Evolutionary conservation across 495 filamentous ascomycete genomes (phyloP).

Genomic region (Podospora fimiseda): DNA sequence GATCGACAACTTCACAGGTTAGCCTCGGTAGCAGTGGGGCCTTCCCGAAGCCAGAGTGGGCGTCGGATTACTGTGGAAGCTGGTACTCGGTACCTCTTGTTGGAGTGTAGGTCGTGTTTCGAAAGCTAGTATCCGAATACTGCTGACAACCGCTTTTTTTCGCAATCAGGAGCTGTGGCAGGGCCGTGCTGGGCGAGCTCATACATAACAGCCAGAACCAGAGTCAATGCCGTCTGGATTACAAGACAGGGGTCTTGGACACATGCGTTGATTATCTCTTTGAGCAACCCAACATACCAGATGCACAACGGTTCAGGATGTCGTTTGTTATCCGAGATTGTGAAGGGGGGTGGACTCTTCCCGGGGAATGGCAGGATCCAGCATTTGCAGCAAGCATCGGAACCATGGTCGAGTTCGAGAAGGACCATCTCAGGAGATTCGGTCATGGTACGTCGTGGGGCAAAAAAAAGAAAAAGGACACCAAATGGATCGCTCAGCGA

Average conservation of each 20-base stretch:
- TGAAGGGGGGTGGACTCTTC: constrained; percentile 11
- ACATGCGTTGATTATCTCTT: constrained; percentile 15
- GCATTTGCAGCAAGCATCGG: constrained; percentile 8
- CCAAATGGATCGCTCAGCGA: neutral
- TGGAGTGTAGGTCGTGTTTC: neutral
- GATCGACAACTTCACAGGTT: neutral
- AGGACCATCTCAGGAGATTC: neutral
- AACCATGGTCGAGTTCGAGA: neutral
- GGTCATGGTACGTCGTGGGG: neutral
- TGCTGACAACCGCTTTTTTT: no score
- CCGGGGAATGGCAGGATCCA: constrained; percentile 15
- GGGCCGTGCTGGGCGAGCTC: neutral
- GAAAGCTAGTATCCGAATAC: no score
- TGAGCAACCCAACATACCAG: neutral
- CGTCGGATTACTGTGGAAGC: neutral
- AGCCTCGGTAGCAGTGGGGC: neutral
- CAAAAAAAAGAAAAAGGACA: neutral
- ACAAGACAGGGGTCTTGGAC: neutral
- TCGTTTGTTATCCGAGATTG: constrained; percentile 13
- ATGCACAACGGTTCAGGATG: neutral
- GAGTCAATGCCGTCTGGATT: neutral
- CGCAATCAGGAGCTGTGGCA: neutral
- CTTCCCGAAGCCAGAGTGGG: neutral
- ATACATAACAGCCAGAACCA: neutral
- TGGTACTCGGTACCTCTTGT: neutral